Evolutionary conservation across 2,329 filamentous ascomycete genomes (phyloP).

Genomic region (Fusarium sacchari): DNA sequence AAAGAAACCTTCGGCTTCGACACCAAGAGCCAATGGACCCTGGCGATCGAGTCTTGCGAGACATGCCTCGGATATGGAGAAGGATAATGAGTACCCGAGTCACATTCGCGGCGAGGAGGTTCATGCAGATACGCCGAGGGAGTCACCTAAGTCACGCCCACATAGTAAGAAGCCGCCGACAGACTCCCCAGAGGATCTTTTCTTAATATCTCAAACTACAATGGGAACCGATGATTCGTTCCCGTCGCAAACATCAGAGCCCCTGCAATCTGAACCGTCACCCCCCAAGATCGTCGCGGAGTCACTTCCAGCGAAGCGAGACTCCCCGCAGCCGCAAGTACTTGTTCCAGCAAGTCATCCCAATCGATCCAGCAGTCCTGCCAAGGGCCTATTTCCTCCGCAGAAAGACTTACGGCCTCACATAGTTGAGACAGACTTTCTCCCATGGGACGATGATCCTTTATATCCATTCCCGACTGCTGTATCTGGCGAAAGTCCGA

Average conservation of each 20-base stretch:
- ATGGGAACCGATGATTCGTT: constrained; percentile 49
- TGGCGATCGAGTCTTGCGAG: constrained; percentile 45
- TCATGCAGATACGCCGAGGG: constrained; percentile 28
- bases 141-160: background rate
- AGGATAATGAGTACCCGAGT: constrained; percentile 55
- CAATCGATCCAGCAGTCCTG: constrained; percentile 38
- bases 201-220: constrained; percentile 60
- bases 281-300: constrained; percentile 21
- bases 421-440: constrained; percentile 67
- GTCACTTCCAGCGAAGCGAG: background rate
- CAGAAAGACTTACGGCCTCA: constrained; percentile 53
- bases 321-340: constrained; percentile 13
- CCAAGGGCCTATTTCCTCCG: constrained; percentile 42
- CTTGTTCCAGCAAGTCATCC: constrained; percentile 29
- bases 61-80: constrained; percentile 43
- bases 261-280: constrained; percentile 36
- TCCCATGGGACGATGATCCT: constrained; percentile 67
- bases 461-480: constrained; percentile 60
- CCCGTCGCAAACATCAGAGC: constrained; percentile 46
- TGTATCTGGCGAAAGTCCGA: constrained; percentile 19
- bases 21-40: constrained; percentile 23
- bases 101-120: constrained; percentile 57
- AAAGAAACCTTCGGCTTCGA: constrained; percentile 30
- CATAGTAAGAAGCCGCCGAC: constrained; percentile 4
- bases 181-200: constrained; percentile 53